These are phyloP conservation scores for Fibroporia radiculosa DNA, from an alignment of 768 basidiomycete species.

Conservation along the genomic window DNA sequence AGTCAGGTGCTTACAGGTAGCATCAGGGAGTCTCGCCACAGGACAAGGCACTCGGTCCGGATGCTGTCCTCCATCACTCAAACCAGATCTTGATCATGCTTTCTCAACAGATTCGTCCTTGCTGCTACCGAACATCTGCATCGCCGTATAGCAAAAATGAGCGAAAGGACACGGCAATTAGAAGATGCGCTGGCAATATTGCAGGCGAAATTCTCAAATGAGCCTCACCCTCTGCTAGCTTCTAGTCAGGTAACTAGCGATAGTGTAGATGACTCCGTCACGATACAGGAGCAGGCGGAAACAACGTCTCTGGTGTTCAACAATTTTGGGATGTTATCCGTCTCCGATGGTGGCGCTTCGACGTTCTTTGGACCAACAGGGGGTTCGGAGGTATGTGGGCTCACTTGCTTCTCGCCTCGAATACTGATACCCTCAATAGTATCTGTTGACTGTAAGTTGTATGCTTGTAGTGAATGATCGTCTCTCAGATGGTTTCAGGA, in stretches of 20 bases:
- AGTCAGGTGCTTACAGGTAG: neutral
- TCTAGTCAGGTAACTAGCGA: conserved; percentile 45
- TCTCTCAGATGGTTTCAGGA: conserved; percentile 4
- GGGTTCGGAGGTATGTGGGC: conserved; percentile 51
- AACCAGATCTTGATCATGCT: neutral
- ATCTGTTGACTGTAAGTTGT: conserved; percentile 13
- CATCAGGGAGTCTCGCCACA: conserved; percentile 62
- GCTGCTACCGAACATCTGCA: conserved; percentile 62
- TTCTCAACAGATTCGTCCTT: conserved; percentile 45
- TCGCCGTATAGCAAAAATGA: conserved; percentile 58
- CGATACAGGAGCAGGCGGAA: conserved; percentile 2
- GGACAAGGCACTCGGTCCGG: conserved; percentile 65
- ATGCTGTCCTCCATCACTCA: conserved; percentile 2
- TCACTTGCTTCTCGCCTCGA: neutral
- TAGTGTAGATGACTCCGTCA: conserved; percentile 24
- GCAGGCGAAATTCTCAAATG: conserved; percentile 42
- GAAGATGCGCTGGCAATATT: conserved; percentile 62
- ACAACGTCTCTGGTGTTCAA: conserved; percentile 34
- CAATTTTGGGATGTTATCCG: conserved; percentile 57
- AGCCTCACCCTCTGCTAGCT: conserved; percentile 49
- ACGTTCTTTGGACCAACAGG: conserved; percentile 74
- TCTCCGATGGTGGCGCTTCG: conserved; percentile 54
- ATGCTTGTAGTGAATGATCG: neutral
- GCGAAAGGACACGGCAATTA: conserved; percentile 55
- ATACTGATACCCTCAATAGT: conserved; percentile 4